Percentiles rank a stretch among this genome's conserved stretches.
These are phyloP conservation scores for Tetrapisispora fleetii DNA, from an alignment of 805 yeast genomes.

Conservation along the genomic window DNA sequence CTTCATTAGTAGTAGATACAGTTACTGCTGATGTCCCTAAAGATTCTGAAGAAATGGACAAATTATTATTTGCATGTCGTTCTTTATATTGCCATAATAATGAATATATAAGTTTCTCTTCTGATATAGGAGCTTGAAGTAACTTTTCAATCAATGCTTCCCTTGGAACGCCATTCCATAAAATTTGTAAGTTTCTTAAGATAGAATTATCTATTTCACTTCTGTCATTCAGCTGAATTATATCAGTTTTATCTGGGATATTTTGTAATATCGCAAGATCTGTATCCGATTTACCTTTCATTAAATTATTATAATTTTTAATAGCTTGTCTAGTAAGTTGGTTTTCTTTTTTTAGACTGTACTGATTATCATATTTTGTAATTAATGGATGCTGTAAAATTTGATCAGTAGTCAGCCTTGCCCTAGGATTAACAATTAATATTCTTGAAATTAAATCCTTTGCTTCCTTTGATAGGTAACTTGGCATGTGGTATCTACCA, in stretches of 20 bases:
- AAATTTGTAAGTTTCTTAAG: conserved; percentile 59
- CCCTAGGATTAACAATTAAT: conserved; percentile 60
- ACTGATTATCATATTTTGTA: conserved; percentile 44
- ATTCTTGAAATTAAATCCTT: conserved; percentile 54
- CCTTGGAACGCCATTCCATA: conserved; percentile 71
- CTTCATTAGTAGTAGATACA: neutral
- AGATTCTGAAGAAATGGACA: neutral
- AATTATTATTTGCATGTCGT: conserved; percentile 35
- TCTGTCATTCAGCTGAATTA: conserved; percentile 17
- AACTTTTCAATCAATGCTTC: conserved; percentile 47
- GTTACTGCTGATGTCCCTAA: neutral
- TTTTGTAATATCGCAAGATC: conserved; percentile 18
- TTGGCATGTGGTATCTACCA: conserved; percentile 67
- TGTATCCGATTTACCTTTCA: conserved; percentile 21
- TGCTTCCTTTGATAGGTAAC: conserved; percentile 52
- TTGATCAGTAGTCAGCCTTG: conserved; percentile 58
- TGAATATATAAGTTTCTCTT: conserved; percentile 76
- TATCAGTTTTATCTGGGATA: conserved; percentile 9
- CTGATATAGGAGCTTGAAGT: conserved; percentile 45
- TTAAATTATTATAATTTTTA: neutral
- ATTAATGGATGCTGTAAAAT: conserved; percentile 72
- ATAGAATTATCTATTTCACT: conserved; percentile 65
- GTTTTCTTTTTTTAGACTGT: conserved; percentile 16
- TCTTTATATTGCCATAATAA: conserved; percentile 65
- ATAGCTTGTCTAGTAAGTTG: conserved; percentile 6